Base-by-base conservation (phyloP, 805 yeast genomes). In the Candida nemodendra region DNA sequence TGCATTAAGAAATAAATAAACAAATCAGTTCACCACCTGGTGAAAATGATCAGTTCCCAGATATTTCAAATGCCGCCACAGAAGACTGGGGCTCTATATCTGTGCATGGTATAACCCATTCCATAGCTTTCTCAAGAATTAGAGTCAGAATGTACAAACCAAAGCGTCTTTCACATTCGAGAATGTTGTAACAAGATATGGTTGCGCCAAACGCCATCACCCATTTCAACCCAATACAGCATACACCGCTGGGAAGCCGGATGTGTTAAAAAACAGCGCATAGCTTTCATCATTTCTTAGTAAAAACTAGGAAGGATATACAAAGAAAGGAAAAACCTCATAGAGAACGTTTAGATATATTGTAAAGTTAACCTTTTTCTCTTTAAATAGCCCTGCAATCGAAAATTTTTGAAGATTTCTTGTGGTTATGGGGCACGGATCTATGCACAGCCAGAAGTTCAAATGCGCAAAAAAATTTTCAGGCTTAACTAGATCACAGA, bases 231-330 rank as follows among this genome's bases (percentile, higher is more conserved):
- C 63, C 64, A 37, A 44, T 34, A 36, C 32, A 34, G 40, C 43
- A 43, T 33, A 41, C 38, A 38, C 38, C 42, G 39, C 51, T 45
- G 64, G 61, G 57, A 52, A 42, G 45, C 54, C 49, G 57, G 70
- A 46, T 52, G 62, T 44, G 61, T 55, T 57, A 53, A 57, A 48
- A 57, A 56, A 54, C 62, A 56, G 51, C 76, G 79, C 79, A 73
- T 71, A 73, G 76, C 63, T 65, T 70, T 76, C 81, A 76, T 76
- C 81, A 76, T 73, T 50, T 65, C 61, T 54, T 68, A 71, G 65
- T 73, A 72, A 74, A 76, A 76, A 79, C 75, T 75, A 77, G 81
- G 78, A 76, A 79, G 81, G 73, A 69, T 78, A 74, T 74, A 69
- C 58, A 31, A 62, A 61, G 58, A 56, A 56, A 41, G 48, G 43